A percentile compares a stretch with the other conserved stretches of the same genome.
Evolutionary conservation across 352 stramenopile genomes (phyloP).

Genomic region (Globisporangium nodosum): DNA sequence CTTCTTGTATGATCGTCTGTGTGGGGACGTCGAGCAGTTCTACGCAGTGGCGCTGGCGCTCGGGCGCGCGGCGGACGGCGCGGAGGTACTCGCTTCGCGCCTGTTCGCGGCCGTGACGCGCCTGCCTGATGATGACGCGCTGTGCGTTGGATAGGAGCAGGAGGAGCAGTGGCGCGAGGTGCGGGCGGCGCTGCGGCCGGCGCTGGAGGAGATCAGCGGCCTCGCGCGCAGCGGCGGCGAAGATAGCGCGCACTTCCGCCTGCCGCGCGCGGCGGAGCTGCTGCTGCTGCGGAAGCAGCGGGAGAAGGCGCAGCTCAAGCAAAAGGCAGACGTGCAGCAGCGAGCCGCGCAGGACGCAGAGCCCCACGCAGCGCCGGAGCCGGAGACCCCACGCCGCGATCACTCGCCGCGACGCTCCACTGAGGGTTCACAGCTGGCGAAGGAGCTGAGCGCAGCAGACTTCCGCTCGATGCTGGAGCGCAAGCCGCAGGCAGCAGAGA

Average conservation of each 20-base stretch:
- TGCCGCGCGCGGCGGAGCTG: slow-evolving; percentile 29
- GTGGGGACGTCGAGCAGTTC: background rate
- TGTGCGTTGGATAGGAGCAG: background rate
- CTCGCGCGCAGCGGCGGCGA: slow-evolving; percentile 5
- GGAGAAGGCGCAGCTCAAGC: too few species aligned
- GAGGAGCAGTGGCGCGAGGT: slow-evolving; percentile 20
- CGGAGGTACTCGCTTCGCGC: background rate
- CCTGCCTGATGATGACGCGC: background rate
- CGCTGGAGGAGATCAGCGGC: slow-evolving; percentile 19
- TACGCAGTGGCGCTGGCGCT: slow-evolving; percentile 7
- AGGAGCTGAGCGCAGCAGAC: slow-evolving; percentile 37
- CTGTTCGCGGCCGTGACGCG: background rate
- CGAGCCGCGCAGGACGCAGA: background rate
- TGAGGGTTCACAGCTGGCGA: background rate
- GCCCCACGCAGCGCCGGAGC: background rate
- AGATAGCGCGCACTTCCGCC: slow-evolving; percentile 3
- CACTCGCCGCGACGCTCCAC: background rate
- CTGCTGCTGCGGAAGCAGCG: slow-evolving; percentile 12
- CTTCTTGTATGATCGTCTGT: too few species aligned
- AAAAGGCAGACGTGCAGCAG: background rate
- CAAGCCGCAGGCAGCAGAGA: slow-evolving; percentile 24
- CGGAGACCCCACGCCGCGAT: background rate
- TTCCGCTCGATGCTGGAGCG: slow-evolving; percentile 59
- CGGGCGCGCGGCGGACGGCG: background rate
- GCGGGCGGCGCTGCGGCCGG: slow-evolving; percentile 13